A percentile compares a stretch with the other conserved stretches of the same genome.
These are phyloP conservation scores for Sequoia sempervirens DNA, from an alignment of 75 land plant species.

Conservation along the genomic window DNA sequence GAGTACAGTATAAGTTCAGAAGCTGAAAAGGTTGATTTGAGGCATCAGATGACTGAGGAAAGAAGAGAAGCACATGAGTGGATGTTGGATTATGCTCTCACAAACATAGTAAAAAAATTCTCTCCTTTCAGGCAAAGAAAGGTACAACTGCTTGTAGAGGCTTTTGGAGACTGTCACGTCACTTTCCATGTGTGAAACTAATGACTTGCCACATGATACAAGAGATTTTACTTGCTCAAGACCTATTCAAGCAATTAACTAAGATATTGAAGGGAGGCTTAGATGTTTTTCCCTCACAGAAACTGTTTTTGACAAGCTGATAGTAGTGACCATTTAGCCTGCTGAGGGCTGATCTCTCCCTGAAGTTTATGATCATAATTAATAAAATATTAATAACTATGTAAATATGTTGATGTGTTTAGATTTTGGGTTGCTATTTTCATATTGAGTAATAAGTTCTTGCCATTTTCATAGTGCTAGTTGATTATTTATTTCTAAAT, in stretches of 20 bases:
- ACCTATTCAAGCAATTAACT: conserved; percentile 41
- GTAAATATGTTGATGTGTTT: background rate
- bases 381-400: background rate
- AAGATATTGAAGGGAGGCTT: background rate
- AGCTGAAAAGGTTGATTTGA: conserved; percentile 62
- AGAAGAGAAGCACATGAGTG: conserved; percentile 60
- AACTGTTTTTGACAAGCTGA: background rate
- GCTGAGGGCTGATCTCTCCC: background rate
- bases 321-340: background rate
- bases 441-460: background rate
- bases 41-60: conserved; percentile 52
- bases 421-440: background rate
- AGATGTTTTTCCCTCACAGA: background rate
- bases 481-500: too few relatives aligned
- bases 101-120: too few relatives aligned
- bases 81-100: too few relatives aligned
- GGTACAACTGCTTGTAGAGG: conserved; percentile 76
- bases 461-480: background rate
- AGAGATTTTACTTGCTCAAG: conserved; percentile 12
- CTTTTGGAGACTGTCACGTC: conserved; percentile 76
- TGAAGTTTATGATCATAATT: background rate
- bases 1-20: too few relatives aligned
- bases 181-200: conserved; percentile 14
- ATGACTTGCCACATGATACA: conserved; percentile 8
- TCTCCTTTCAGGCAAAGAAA: conserved; percentile 49